Evolutionary conservation across 106 monocot species (phyloP), one percentile per base, ranked within the genome.

Genomic region (Alisma plantagoaquatica): DNA sequence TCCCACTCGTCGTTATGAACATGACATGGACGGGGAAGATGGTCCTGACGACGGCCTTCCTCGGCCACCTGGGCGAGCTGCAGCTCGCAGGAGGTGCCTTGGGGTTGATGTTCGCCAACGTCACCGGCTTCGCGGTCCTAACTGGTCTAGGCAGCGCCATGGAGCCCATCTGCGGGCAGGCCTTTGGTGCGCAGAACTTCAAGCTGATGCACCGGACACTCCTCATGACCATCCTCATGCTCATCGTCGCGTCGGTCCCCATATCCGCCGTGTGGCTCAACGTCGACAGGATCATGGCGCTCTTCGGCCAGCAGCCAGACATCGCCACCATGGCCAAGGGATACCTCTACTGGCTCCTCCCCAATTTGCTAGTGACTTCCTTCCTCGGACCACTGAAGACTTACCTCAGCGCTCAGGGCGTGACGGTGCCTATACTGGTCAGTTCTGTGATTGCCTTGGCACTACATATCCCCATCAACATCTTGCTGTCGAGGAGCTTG

Each of bases 91-190:
- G 72, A 11, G 84, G 84, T 4, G 65, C 66, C 0, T 73, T 84
- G 4, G 84, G 75, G 24, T 73, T 73, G 65, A 72, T 69, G 62
- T 75, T 84, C 56, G 78, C 84, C 48, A 84, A 84, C 43, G 84
- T 84, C 56, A 79, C 84, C 0, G 84, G 84, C 2, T 75, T 75
- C 43, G 69, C 84, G 0, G 75, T 84, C 2, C 62, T 84, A 7
- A 59, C 32, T 0, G 84, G 78, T 21, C 79, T 84, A 19, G 67
- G 57, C 54, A 65, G 63, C 14, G 80, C 80, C 45, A 81, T 84
- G 84, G 91, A 91, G 42, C 84, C 91, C 26, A 75, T 91, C 17
- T 91, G 84, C 49, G 91, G 98, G 10, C 98, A 98, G 50, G 89
- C 90, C 23, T 66, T 63, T 46, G 98, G 98, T 1, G 98, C 98